Base-by-base conservation (phyloP, 345 rosid species). In the Rhizophora apiculata region DNA sequence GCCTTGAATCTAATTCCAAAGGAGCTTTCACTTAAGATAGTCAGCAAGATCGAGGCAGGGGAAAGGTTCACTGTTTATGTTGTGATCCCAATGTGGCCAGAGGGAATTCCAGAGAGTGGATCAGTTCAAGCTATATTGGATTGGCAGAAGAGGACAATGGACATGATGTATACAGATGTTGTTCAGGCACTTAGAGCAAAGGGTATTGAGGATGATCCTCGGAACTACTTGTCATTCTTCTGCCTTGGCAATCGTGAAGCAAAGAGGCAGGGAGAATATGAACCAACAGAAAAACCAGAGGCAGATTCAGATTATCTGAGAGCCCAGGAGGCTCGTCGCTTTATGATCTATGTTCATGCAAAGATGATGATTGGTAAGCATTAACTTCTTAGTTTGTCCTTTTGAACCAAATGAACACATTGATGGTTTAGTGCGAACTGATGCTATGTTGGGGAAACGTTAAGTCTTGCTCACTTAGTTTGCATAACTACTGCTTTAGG, bases 31-130 rank as follows among this genome's bases (percentile, higher is more conserved):
- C 89, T 90, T 21, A 95, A 95, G 88, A 92, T 95, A 56, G 91
- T 87, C 59, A 92, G 94, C 82, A 95, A 95, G 89, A 95, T 95
- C 63, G 86, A 87, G 78, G 89, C 87, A 2, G 92, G 89, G 67
- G 98, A 95, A 80, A 83, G 80, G 78, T 95, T 95, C 78, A 81
- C 81, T 11, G 99, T 95, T 53, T 95, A 89, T 71, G 84, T 87
- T 10, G 96, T 95, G 55, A 88, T 95, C 61, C 99, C 99, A 5
- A 90, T 95, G 99, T 95, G 99, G 98, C 99, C 99, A 3, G 99
- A 95, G 87, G 99, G 99, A 27, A 68, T 85, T 32, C 99, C 99
- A 16, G 99, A 92, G 84, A 84, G 93, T 71, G 96, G 82, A 65
- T 86, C 96, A 5, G 99, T 92, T 24, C 99, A 88, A 80, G 99